Base-by-base conservation (phyloP, 306 rosid genomes). In the Prunus dulcis region DNA sequence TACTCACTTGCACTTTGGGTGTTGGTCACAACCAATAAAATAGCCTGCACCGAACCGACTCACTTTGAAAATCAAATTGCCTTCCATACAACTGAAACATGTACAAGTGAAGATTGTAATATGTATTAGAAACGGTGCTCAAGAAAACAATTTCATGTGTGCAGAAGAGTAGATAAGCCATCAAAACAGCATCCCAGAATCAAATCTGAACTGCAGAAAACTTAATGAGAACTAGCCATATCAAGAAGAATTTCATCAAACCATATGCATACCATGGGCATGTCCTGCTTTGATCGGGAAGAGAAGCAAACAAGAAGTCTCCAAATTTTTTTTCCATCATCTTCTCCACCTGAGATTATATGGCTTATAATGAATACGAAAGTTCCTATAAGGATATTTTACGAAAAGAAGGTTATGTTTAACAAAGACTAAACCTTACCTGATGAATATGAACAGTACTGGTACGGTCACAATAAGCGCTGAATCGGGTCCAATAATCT, bases 1-100 rank as follows among this genome's bases (percentile, higher is more conserved):
- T 62, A 88, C 99, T 95, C 82, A 95, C 99, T 96, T 96, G 98
- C 99, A 96, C 61, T n/a, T 83, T 9, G 99, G 99, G 85, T 96
- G 98, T 79, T 89, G 88, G 83, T 92, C 93, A 82, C 99, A 96
- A 5, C 97, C 98, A 64, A 96, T 87, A 80, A 96, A 96, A 86
- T 92, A 96, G 73, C 99, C 97, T 34, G 93, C 81, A 41, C 99
- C 97, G 18, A 79, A 88, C 82, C 98, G 93, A 78, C 99, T 96
- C 47, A 96, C 93, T 96, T 91, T 92, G 85, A 96, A 91, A 84
- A 87, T 88, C 84, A 96, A 86, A 18, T 87, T 89, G 46, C 99
- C 99, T 73, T 92, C 89, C 83, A 68, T 56, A 85, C 97, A 96
- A 85, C 99, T 95, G 96, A 79, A 82, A 88, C 69, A 78, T 75